Conservation (phyloP, 805 yeast species). For the Saccharomycopsis sp. region DNA sequence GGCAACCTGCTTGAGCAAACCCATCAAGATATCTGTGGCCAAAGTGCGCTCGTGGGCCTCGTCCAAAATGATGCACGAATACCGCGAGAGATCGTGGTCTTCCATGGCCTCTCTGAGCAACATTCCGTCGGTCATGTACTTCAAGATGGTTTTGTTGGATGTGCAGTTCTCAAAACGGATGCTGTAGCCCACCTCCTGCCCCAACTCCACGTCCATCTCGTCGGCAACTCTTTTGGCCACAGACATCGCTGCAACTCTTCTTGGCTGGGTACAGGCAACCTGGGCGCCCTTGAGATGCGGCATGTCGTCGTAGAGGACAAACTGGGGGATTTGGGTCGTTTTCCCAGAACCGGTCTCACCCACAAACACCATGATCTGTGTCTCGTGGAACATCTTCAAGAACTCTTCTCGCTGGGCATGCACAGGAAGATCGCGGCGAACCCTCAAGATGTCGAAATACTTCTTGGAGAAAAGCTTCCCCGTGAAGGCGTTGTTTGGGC, state of each 20-base stretch:
- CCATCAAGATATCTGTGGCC: conserved; percentile 96
- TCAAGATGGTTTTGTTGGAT: conserved; percentile 68
- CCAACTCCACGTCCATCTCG: conserved; percentile 90
- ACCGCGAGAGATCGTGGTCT: conserved; percentile 72
- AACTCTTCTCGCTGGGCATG: conserved; percentile 91
- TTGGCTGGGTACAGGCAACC: conserved; percentile 80
- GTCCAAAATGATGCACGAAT: conserved; percentile 88
- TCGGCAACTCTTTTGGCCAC: conserved; percentile 97
- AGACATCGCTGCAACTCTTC: conserved; percentile 94
- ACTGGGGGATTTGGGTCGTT: conserved; percentile 90
- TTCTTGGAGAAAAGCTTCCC: conserved; percentile 54
- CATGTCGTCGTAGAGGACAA: conserved; percentile 68
- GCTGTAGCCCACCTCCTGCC: conserved; percentile 92
- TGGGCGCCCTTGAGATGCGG: conserved; percentile 79
- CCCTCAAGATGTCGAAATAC: conserved; percentile 71
- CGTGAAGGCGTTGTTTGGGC: conserved; percentile 69
- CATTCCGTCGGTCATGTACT: conserved; percentile 99
- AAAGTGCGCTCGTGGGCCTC: conserved; percentile 98
- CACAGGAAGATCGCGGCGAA: conserved; percentile 84
- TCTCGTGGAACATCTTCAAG: conserved; percentile 69
- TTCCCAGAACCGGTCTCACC: conserved; percentile 99
- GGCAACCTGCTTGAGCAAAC: conserved; percentile 77
- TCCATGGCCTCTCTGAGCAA: conserved; percentile 95
- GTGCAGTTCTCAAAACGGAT: conserved; percentile 93
- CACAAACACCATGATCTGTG: conserved; percentile 95